These are phyloP conservation scores for Amylostereum chailletii DNA, from an alignment of 1,284 basidiomycete species.

Conservation along the genomic window DNA sequence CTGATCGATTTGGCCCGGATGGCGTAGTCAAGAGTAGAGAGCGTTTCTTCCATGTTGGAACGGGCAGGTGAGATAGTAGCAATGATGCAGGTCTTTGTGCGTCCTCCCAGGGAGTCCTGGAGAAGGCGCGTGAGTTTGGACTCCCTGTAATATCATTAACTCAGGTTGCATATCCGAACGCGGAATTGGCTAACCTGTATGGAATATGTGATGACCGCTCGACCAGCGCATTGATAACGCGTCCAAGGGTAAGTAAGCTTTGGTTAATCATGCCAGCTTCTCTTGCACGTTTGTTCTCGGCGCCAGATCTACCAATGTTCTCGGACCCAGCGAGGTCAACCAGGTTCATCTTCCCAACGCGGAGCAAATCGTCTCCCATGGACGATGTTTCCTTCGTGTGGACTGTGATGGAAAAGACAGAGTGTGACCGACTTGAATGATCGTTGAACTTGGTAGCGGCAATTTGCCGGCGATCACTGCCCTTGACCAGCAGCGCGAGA, in stretches of 20 bases:
- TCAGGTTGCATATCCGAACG: neutral
- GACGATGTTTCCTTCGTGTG: conserved; percentile 81
- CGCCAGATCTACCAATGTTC: conserved; percentile 94
- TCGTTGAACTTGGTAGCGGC: conserved; percentile 98
- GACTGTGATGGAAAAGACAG: conserved; percentile 95
- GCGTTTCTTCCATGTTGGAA: conserved; percentile 93
- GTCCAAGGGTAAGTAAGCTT: conserved; percentile 89
- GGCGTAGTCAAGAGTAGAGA: conserved; percentile 97
- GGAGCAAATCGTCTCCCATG: conserved; percentile 82
- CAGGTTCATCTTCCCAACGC: conserved; percentile 93
- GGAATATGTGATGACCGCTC: conserved; percentile 90
- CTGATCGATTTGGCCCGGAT: conserved; percentile 92
- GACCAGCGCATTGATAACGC: conserved; percentile 96
- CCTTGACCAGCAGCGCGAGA: conserved; percentile 78
- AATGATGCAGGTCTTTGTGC: conserved; percentile 97
- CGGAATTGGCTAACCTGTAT: conserved; percentile 61
- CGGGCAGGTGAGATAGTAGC: conserved; percentile 91
- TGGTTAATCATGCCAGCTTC: conserved; percentile 99
- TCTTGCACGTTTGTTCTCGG: conserved; percentile 89
- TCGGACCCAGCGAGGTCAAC: conserved; percentile 97
- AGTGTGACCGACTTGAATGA: conserved; percentile 94
- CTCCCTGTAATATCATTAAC: conserved; percentile 42
- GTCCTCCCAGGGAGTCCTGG: conserved; percentile 98
- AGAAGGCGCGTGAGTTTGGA: conserved; percentile 94
- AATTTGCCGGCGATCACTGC: conserved; percentile 86